Base-by-base conservation (phyloP, 257 asterid species). In the Capsicum baccatum region DNA sequence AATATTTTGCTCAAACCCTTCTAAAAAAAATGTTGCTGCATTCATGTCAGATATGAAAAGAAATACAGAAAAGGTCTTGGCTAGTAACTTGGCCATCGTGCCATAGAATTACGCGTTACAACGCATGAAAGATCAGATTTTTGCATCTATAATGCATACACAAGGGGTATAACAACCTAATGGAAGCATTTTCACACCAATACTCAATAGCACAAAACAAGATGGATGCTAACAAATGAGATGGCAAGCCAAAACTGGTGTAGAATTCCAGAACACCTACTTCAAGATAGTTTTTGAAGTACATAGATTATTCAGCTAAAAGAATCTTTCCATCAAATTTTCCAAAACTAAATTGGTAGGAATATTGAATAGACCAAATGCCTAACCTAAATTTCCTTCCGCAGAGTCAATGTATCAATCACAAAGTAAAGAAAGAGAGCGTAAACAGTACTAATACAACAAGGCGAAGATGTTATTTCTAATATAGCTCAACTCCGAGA, bases 381-480 rank as follows among this genome's bases (percentile, higher is more conserved):
- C 84, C 91, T 85, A 85, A 59, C 85, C 90, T 87, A 85, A 85
- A 54, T 50, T 76, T 76, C 63, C 15, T 26, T 26, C 33, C 33
- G 33, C 33, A 26, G 0, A 76, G 64, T 76, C 81, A 52, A 76
- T 8, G 64, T 54, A 54, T 55, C 82, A 26, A 26, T 26, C 33
- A 26, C 1, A n/a, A 50, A 19, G 1, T 42, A 39, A 70, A 47
- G 81, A 54, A 52, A 76, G 62, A 76, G 62, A 13, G 81, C 0
- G 4, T 13, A 76, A 76, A 33, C 59, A 54, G 64, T 78, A 78
- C 82, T 15, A 78, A 26, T 78, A 78, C 50, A 78, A 54, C 82
- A 78, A 54, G 62, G 50, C 3, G 1, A 78, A 78, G 82, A 78
- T 78, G 82, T 78, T 14, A 78, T 78, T 69, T 54, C 82, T 54